Conservation (phyloP, 352 stramenopile species). For the Pythium rhizo-oryzae region DNA sequence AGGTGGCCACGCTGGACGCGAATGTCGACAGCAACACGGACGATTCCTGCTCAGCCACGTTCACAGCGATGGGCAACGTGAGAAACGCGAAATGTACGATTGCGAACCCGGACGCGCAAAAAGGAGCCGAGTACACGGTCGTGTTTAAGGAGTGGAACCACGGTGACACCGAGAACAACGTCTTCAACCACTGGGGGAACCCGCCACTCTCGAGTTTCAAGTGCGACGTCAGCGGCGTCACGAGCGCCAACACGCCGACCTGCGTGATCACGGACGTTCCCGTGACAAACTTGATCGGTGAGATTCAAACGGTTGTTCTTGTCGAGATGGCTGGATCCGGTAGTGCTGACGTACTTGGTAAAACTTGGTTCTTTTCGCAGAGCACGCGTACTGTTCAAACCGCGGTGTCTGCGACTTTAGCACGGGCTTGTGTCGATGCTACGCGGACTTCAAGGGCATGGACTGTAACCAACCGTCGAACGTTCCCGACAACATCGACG, state of each 20-base stretch:
- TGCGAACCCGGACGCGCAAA: conserved; percentile 38
- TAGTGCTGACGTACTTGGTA: background rate
- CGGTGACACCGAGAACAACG: conserved; percentile 78
- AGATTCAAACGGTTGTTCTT: conserved; percentile 5
- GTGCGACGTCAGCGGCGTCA: conserved; percentile 69
- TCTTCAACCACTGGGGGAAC: conserved; percentile 80
- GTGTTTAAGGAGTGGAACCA: conserved; percentile 64
- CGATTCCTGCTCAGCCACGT: conserved; percentile 43
- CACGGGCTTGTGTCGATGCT: conserved; percentile 69
- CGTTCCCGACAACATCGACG: conserved; percentile 64
- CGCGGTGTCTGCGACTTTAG: conserved; percentile 78
- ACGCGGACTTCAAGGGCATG: conserved; percentile 71
- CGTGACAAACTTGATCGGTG: conserved; percentile 57
- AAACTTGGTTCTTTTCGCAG: conserved; percentile 30
- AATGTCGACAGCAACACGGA: conserved; percentile 35
- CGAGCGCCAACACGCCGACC: conserved; percentile 42
- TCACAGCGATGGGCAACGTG: conserved; percentile 49
- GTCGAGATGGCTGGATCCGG: too few relatives aligned
- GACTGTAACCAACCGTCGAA: conserved; percentile 76
- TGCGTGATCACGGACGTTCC: conserved; percentile 70
- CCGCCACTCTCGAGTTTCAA: conserved; percentile 71
- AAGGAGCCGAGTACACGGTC: conserved; percentile 67
- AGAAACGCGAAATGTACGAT: conserved; percentile 43
- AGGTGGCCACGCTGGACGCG: conserved; percentile 46
- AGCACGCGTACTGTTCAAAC: conserved; percentile 82